These are phyloP conservation scores for Mycosphaerella arachidis DNA, from an alignment of 2,329 filamentous ascomycete genomes.

Conservation along the genomic window DNA sequence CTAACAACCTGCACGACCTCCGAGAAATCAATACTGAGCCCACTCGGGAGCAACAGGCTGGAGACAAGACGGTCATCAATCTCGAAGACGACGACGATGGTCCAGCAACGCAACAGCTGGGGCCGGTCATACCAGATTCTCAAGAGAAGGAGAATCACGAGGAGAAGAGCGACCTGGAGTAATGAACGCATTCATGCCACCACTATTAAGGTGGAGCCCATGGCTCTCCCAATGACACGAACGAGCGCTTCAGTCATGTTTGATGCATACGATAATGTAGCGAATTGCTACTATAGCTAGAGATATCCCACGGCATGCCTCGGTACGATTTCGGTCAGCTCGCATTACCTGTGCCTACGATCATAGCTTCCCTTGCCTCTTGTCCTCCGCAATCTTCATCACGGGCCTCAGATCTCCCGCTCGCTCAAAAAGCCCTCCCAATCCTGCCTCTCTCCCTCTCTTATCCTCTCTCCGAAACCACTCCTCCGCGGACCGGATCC, in stretches of 20 bases:
- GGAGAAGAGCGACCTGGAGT: neutral
- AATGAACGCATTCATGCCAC: neutral
- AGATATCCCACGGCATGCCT: neutral
- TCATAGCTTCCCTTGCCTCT: neutral
- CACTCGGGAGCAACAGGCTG: neutral
- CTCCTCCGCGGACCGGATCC: conserved; percentile 48
- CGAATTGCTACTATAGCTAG: neutral
- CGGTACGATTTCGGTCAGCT: conserved; percentile 22
- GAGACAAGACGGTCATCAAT: neutral
- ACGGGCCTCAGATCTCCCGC: conserved; percentile 9
- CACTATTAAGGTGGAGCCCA: neutral
- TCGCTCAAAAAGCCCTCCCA: conserved; percentile 10
- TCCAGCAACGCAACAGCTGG: neutral
- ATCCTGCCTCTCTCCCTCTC: conserved; percentile 3
- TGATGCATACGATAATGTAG: neutral
- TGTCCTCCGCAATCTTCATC: conserved; percentile 14
- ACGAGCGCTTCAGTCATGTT: neutral
- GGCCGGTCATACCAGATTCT: neutral
- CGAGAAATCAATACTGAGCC: neutral
- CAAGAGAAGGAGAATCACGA: neutral
- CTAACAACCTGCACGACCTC: neutral
- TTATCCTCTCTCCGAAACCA: conserved; percentile 37
- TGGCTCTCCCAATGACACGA: neutral
- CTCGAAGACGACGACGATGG: neutral
- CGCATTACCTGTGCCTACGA: no score